phyloP scores from a whole-genome alignment of 768 basidiomycete genomes.

The Agrocybe pediades region DNA sequence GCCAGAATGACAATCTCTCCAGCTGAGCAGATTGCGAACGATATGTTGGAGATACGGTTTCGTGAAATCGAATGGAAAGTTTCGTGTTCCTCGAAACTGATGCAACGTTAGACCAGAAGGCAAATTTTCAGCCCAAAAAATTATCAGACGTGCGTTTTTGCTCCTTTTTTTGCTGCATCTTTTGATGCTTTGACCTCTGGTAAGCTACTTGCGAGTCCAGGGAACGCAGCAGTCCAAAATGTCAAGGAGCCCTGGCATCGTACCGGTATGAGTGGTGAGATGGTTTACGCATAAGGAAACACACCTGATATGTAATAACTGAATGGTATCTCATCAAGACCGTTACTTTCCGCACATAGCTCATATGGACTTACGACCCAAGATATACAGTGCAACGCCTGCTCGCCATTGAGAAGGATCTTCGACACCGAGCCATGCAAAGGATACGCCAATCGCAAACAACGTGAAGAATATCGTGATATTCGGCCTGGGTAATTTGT shows the following conservation, averaged over 20 bases:
- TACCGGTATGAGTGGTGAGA: neutral
- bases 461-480: slow-evolving; percentile 78
- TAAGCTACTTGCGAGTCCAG: slow-evolving; percentile 70
- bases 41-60: slow-evolving; percentile 76
- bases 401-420: slow-evolving; percentile 64
- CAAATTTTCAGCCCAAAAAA: neutral
- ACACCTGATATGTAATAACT: slow-evolving; percentile 76
- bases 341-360: neutral
- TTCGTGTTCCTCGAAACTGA: slow-evolving; percentile 49
- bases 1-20: slow-evolving; percentile 73
- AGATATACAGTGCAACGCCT: slow-evolving; percentile 61
- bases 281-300: neutral
- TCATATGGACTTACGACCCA: slow-evolving; percentile 55
- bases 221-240: slow-evolving; percentile 86
- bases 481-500: slow-evolving; percentile 52
- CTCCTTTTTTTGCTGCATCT: slow-evolving; percentile 35
- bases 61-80: slow-evolving; percentile 62
- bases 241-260: slow-evolving; percentile 60
- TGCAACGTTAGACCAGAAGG: slow-evolving; percentile 16
- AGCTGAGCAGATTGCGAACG: slow-evolving; percentile 67
- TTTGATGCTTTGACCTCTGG: slow-evolving; percentile 65
- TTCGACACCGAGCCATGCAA: slow-evolving; percentile 78
- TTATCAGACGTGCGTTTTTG: slow-evolving; percentile 44
- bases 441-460: slow-evolving; percentile 65
- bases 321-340: slow-evolving; percentile 9